Percentiles rank a stretch among this genome's conserved stretches.
phyloP scores from a whole-genome alignment of 192 early-diverging fungal species.

The Coemansia sp. region DNA sequence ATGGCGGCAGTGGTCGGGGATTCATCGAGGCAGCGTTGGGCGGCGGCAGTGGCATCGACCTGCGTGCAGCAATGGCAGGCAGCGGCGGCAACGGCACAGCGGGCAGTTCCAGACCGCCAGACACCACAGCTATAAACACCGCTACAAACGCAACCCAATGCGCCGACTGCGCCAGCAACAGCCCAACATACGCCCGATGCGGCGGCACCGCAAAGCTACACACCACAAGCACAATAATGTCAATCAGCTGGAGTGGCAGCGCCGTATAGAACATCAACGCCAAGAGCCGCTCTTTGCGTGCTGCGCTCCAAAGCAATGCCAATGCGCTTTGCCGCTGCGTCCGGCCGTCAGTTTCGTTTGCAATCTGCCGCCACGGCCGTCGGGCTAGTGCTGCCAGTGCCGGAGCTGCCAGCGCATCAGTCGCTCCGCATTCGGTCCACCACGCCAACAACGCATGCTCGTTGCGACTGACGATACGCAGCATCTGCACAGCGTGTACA shows the following conservation, averaged over 20 bases:
- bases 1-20: slow-evolving; percentile 18
- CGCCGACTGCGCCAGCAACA: slow-evolving; percentile 42
- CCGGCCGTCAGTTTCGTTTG: not conserved
- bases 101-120: slow-evolving; percentile 22
- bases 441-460: slow-evolving; percentile 28
- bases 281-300: slow-evolving; percentile 39
- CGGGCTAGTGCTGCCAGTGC: slow-evolving; percentile 8
- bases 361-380: slow-evolving; percentile 13
- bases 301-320: slow-evolving; percentile 44
- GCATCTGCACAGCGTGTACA: slow-evolving; percentile 35
- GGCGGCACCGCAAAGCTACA: slow-evolving; percentile 36
- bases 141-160: slow-evolving; percentile 43
- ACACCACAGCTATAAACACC: slow-evolving; percentile 14
- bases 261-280: not conserved
- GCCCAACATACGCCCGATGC: slow-evolving; percentile 34
- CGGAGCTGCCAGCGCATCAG: not conserved
- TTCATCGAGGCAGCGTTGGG: slow-evolving; percentile 11
- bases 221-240: slow-evolving; percentile 16
- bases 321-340: slow-evolving; percentile 5
- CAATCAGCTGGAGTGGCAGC: slow-evolving; percentile 35
- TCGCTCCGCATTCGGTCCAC: not conserved
- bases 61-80: slow-evolving; percentile 29
- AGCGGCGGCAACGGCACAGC: slow-evolving; percentile 33
- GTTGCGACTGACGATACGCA: slow-evolving; percentile 43
- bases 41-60: slow-evolving; percentile 46